Evolutionary conservation across 805 yeast genomes (phyloP).

Genomic region (Maudiozyma barnettii): DNA sequence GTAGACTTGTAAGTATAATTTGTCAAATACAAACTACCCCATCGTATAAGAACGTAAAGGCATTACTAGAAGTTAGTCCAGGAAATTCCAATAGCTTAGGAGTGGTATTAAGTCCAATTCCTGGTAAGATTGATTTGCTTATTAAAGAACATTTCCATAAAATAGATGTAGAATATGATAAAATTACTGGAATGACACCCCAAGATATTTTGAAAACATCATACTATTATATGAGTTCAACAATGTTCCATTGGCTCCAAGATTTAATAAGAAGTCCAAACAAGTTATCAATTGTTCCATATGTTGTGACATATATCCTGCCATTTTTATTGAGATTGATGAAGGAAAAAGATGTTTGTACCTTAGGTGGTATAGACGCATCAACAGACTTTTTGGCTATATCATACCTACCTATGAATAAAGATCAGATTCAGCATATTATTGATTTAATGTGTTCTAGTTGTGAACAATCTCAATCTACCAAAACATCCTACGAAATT

Average conservation of each 20-base stretch:
- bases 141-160: conserved; percentile 38
- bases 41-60: conserved; percentile 11
- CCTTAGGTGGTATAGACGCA: conserved; percentile 53
- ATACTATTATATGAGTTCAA: conserved; percentile 58
- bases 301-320: conserved; percentile 42
- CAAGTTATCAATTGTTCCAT: conserved; percentile 44
- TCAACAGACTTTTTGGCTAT: conserved; percentile 37
- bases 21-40: conserved; percentile 12
- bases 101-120: conserved; percentile 22
- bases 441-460: not conserved
- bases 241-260: conserved; percentile 51
- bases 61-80: conserved; percentile 10
- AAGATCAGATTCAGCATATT: conserved; percentile 6
- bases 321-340: conserved; percentile 63
- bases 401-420: conserved; percentile 40
- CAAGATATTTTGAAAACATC: conserved; percentile 51
- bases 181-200: conserved; percentile 32
- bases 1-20: conserved; percentile 38
- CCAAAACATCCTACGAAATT: conserved; percentile 46
- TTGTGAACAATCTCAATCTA: conserved; percentile 9
- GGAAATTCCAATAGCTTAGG: conserved; percentile 29
- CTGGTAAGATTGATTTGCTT: conserved; percentile 27
- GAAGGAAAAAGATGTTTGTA: conserved; percentile 75
- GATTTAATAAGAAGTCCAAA: conserved; percentile 45
- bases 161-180: conserved; percentile 34